Conservation (phyloP, 1,284 basidiomycete genomes). For the Acaromyces ingoldii region DNA sequence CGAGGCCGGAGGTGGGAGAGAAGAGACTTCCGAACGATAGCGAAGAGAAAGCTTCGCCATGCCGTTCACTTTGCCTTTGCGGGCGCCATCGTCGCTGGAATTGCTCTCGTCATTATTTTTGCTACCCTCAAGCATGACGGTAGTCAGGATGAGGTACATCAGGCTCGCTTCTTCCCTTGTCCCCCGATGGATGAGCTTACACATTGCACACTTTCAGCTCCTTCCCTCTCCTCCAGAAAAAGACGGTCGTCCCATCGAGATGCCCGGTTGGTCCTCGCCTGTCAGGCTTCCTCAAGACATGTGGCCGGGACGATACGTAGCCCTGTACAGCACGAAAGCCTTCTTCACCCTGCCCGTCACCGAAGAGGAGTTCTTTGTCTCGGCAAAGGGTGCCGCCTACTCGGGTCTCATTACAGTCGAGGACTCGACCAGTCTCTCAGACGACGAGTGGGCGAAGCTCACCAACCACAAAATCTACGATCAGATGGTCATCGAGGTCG, state of each 20-base stretch:
- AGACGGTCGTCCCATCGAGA: background rate
- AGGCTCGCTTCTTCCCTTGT: no score
- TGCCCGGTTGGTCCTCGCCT: background rate
- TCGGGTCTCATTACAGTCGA: background rate
- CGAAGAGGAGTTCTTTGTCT: background rate
- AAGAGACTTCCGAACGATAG: no score
- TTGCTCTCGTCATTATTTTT: no score
- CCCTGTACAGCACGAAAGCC: background rate
- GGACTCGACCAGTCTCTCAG: background rate
- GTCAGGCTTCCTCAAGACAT: background rate
- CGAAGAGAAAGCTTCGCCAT: no score
- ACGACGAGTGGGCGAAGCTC: background rate
- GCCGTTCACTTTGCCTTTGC: no score
- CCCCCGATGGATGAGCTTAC: no score
- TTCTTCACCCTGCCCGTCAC: background rate
- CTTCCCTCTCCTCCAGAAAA: background rate
- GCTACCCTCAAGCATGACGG: no score
- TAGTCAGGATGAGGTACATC: no score
- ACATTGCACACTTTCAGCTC: no score
- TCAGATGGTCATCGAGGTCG: background rate
- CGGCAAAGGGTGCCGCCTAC: background rate
- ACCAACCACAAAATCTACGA: background rate
- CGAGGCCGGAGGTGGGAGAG: background rate
- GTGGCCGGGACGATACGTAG: background rate
- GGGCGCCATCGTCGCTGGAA: no score